Conservation (phyloP, 805 yeast species). For the Clavispora fructus region DNA sequence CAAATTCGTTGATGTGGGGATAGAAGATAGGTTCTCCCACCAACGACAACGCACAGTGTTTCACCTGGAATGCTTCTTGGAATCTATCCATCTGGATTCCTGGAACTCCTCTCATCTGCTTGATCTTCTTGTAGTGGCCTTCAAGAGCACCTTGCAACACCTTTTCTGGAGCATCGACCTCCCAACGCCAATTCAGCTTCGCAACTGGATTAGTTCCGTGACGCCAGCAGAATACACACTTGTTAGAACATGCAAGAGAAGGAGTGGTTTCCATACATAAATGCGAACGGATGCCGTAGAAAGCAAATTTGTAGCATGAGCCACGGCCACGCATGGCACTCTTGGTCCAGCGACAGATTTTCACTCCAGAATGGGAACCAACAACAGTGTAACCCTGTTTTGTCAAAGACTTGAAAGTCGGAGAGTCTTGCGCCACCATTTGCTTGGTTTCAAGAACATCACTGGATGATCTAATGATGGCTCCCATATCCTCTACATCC, state of each 20-base stretch:
- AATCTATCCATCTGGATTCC: conserved; percentile 88
- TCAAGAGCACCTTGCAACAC: conserved; percentile 79
- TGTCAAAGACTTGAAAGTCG: conserved; percentile 81
- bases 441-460: conserved; percentile 42
- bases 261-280: conserved; percentile 96
- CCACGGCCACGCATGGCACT: conserved; percentile 92
- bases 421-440: conserved; percentile 88
- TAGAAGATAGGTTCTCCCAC: conserved; percentile 96
- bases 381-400: conserved; percentile 92
- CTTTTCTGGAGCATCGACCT: conserved; percentile 81
- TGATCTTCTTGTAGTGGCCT: conserved; percentile 88
- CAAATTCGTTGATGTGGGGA: conserved; percentile 83
- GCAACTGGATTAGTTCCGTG: conserved; percentile 97
- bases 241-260: conserved; percentile 86
- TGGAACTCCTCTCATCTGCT: conserved; percentile 93
- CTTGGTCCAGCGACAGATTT: conserved; percentile 94
- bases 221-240: conserved; percentile 96
- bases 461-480: conserved; percentile 40
- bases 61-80: conserved; percentile 83
- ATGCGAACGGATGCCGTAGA: conserved; percentile 86
- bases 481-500: conserved; percentile 88
- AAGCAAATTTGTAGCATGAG: conserved; percentile 87
- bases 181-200: conserved; percentile 90
- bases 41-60: conserved; percentile 86
- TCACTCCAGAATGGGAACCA: conserved; percentile 93